phyloP scores from a whole-genome alignment of 192 early-diverging fungal species.

The Pilaira anomala region DNA sequence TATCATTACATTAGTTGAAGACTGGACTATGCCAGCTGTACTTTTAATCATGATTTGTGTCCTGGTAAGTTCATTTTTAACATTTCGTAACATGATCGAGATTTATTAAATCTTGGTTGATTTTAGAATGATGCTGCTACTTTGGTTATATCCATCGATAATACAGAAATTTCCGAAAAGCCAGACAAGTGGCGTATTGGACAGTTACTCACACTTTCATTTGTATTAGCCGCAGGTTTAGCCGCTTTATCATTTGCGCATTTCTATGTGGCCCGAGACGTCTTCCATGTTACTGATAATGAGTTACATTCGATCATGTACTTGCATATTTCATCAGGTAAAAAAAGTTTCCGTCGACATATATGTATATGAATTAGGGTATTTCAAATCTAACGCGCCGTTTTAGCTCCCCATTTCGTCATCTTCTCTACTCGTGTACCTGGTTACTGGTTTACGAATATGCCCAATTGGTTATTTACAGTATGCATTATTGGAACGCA shows the following conservation, averaged over 20 bases:
- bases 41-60: conserved; percentile 88
- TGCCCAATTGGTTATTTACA: conserved; percentile 77
- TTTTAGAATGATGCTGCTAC: conserved; percentile 82
- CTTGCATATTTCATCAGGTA: conserved; percentile 79
- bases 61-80: conserved; percentile 39
- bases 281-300: conserved; percentile 52
- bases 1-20: conserved; percentile 74
- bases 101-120: background rate
- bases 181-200: conserved; percentile 97
- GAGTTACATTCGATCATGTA: conserved; percentile 90
- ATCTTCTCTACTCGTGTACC: conserved; percentile 90
- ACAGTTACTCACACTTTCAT: conserved; percentile 80
- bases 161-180: conserved; percentile 81
- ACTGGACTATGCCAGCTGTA: conserved; percentile 78
- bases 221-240: conserved; percentile 73
- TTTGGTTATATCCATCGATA: conserved; percentile 90
- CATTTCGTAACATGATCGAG: background rate
- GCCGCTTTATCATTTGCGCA: conserved; percentile 77
- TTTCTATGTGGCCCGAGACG: conserved; percentile 76
- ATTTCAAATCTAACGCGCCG: background rate
- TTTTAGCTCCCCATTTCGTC: conserved; percentile 70
- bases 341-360: conserved; percentile 41
- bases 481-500: conserved; percentile 84
- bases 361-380: background rate
- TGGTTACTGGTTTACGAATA: conserved; percentile 85